These are phyloP conservation scores for Garcia nutans DNA, from an alignment of 345 rosid genomes.

Conservation along the genomic window DNA sequence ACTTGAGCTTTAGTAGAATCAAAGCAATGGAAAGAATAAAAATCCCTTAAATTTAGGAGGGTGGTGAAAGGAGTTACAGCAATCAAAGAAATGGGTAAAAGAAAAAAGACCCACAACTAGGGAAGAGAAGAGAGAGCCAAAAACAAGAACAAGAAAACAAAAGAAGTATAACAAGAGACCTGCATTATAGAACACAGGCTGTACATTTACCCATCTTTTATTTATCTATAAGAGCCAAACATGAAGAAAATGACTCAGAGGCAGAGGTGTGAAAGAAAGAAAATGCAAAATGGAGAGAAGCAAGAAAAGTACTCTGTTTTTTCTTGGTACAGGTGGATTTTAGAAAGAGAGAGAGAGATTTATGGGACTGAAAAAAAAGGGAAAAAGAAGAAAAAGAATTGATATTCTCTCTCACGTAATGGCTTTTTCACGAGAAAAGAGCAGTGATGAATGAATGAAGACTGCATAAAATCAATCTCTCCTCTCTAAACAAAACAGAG, in stretches of 20 bases:
- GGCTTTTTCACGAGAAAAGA: conserved; percentile 66
- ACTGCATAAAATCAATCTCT: conserved; percentile 34
- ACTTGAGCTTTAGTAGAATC: conserved; percentile 25
- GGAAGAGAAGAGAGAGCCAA: conserved; percentile 10
- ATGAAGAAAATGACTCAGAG: conserved; percentile 32
- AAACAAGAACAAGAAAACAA: conserved; percentile 28
- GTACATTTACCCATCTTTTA: conserved; percentile 16
- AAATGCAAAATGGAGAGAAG: background rate
- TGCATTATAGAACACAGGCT: conserved; percentile 39
- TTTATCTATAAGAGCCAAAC: conserved; percentile 32
- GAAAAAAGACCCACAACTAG: conserved; percentile 23
- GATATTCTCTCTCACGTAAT: conserved; percentile 23
- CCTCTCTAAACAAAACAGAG: background rate
- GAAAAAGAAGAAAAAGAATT: too few species aligned
- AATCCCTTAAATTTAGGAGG: conserved; percentile 18
- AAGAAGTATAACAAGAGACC: conserved; percentile 20
- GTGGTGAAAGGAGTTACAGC: conserved; percentile 12
- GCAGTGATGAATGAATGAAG: conserved; percentile 52
- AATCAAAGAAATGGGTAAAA: conserved; percentile 18
- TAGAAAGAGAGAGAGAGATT: conserved; percentile 16
- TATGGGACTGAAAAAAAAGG: conserved; percentile 40
- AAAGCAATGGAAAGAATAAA: conserved; percentile 18
- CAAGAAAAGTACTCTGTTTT: conserved; percentile 18
- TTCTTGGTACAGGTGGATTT: conserved; percentile 16
- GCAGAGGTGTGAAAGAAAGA: conserved; percentile 9